Evolutionary conservation across 2,329 filamentous ascomycete genomes (phyloP).

Genomic region (Fusarium nisikadoi): DNA sequence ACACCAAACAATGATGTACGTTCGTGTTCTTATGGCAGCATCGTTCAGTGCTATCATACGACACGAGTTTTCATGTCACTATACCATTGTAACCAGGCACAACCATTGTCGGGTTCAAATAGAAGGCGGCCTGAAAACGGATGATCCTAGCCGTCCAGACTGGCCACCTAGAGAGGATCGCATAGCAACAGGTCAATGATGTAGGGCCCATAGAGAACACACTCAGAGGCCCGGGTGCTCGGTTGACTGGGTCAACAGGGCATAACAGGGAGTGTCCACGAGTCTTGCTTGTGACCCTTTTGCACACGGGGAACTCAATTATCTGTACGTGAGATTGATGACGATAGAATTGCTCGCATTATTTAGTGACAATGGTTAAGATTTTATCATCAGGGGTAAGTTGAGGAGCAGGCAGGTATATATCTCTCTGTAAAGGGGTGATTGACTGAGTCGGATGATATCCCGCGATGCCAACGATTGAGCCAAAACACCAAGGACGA

Average conservation of each 20-base stretch:
- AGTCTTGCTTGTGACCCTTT: too few relatives aligned
- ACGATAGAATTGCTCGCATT: not conserved
- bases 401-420: not conserved
- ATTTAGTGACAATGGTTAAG: not conserved
- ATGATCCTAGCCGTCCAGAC: not conserved
- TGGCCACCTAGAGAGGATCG: not conserved
- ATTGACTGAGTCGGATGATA: not conserved
- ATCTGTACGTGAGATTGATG: not conserved
- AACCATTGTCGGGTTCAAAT: too few relatives aligned
- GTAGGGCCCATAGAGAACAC: not conserved
- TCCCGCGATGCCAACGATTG: not conserved
- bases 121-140: not conserved
- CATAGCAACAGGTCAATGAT: not conserved
- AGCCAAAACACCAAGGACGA: not conserved
- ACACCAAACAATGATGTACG: not conserved
- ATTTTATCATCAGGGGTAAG: not conserved
- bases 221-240: not conserved
- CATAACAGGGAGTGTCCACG: not conserved
- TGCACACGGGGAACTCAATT: not conserved
- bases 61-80: not conserved
- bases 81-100: not conserved
- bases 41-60: not conserved
- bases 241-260: not conserved
- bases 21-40: not conserved
- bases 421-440: not conserved